Conservation (phyloP, 2,329 filamentous ascomycete genomes). For the Xylariomycetidae sp. region DNA sequence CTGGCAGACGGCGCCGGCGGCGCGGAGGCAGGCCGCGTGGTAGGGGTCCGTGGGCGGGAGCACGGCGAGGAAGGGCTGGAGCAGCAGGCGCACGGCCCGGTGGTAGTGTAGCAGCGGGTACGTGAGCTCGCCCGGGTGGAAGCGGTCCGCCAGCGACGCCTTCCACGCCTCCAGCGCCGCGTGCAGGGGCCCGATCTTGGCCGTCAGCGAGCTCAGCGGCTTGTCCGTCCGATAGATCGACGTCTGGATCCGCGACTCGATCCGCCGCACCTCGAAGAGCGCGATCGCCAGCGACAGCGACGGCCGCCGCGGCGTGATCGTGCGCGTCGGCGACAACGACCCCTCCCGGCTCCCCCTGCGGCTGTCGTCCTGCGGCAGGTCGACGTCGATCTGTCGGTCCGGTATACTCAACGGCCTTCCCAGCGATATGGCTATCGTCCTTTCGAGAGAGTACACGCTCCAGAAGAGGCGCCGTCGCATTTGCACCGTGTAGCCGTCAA, state of each 20-base stretch:
- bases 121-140: constrained; percentile 34
- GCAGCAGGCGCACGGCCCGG: constrained; percentile 40
- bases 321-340: constrained; percentile 6
- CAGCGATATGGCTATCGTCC: constrained; percentile 43
- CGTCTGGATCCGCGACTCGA: constrained; percentile 44
- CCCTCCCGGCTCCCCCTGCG: constrained; percentile 24
- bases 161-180: constrained; percentile 42
- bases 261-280: constrained; percentile 38
- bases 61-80: constrained; percentile 43
- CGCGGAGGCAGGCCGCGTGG: constrained; percentile 35
- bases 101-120: constrained; percentile 45
- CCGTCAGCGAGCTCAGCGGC: constrained; percentile 34
- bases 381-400: constrained; percentile 44
- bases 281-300: constrained; percentile 36
- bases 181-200: constrained; percentile 40
- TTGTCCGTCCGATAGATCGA: constrained; percentile 46
- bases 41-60: constrained; percentile 39
- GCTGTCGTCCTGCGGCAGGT: constrained; percentile 34
- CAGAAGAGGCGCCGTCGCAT: constrained; percentile 43
- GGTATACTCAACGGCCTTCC: constrained; percentile 44
- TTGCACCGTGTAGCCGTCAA: constrained; percentile 36
- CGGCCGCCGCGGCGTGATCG: constrained; percentile 4
- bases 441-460: constrained; percentile 44
- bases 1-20: constrained; percentile 36
- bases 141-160: constrained; percentile 27